phyloP scores from a whole-genome alignment of 2,329 filamentous ascomycete genomes.

The Aureobasidium sp. region DNA sequence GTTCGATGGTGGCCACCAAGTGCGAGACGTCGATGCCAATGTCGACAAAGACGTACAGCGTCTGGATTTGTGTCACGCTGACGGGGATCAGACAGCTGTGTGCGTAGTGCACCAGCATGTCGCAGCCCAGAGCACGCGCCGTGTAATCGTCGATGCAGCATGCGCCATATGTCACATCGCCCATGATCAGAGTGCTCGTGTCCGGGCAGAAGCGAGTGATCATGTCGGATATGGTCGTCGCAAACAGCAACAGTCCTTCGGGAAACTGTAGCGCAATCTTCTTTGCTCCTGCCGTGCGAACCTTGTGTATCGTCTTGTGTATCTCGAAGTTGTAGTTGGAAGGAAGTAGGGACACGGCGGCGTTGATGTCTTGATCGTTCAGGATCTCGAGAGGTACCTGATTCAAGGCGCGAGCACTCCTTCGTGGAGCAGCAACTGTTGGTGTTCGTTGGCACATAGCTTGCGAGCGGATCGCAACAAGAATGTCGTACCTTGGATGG shows the following conservation, averaged over 20 bases:
- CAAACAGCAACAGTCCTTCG: slow-evolving; percentile 89
- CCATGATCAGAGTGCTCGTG: slow-evolving; percentile 94
- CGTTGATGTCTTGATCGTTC: slow-evolving; percentile 76
- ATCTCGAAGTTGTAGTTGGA: slow-evolving; percentile 99
- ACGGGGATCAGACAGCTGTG: slow-evolving; percentile 95
- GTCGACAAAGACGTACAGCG: slow-evolving; percentile 95
- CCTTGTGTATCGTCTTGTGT: slow-evolving; percentile 93
- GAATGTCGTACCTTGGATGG: slow-evolving; percentile 59
- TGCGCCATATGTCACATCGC: slow-evolving; percentile 95
- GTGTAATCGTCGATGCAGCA: slow-evolving; percentile 99
- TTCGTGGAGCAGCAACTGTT: slow-evolving; percentile 62
- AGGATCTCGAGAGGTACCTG: slow-evolving; percentile 84
- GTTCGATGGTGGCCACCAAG: slow-evolving; percentile 75
- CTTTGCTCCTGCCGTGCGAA: slow-evolving; percentile 70
- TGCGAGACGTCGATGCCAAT: slow-evolving; percentile 92
- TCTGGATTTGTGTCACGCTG: slow-evolving; percentile 93
- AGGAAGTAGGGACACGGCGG: slow-evolving; percentile 78
- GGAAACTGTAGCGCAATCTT: slow-evolving; percentile 94
- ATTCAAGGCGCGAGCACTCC: slow-evolving; percentile 75
- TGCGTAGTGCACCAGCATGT: slow-evolving; percentile 91
- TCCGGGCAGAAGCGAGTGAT: slow-evolving; percentile 88
- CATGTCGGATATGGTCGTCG: slow-evolving; percentile 96
- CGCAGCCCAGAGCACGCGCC: slow-evolving; percentile 84
- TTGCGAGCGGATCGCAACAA: not conserved
- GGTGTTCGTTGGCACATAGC: not conserved